Evolutionary conservation across 2,329 filamentous ascomycete genomes (phyloP).

Genomic region (Fusarium acutatum): DNA sequence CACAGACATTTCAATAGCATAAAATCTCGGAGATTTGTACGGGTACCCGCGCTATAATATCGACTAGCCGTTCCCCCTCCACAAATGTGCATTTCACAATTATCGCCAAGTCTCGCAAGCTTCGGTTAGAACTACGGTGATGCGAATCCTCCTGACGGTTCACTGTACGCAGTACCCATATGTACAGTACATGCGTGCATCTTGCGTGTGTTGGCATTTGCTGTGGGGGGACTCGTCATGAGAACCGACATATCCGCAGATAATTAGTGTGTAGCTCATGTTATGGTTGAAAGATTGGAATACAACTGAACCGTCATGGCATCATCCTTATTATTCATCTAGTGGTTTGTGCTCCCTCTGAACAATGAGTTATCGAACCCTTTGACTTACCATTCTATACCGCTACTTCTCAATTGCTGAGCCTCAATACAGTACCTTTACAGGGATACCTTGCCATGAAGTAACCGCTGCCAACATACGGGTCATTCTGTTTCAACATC

Average conservation of each 20-base stretch:
- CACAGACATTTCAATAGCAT: conserved; percentile 7
- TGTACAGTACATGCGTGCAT: neutral
- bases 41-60: neutral
- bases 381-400: neutral
- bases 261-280: too few relatives aligned
- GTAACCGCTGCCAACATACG: neutral
- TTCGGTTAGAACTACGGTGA: neutral
- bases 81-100: neutral
- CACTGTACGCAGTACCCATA: conserved; percentile 1
- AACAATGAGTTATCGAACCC: neutral
- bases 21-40: conserved; percentile 25
- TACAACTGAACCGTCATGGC: neutral
- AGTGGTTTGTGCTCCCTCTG: neutral
- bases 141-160: conserved; percentile 7
- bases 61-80: neutral
- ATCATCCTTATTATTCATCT: neutral
- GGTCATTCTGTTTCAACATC: neutral
- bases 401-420: neutral
- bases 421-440: neutral
- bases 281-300: neutral
- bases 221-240: conserved; percentile 15
- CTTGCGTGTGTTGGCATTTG: conserved; percentile 7
- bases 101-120: neutral
- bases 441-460: conserved; percentile 19
- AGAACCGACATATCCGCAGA: neutral